Evolutionary conservation across 345 rosid species (phyloP).

Genomic region (Syzygium oleosum): DNA sequence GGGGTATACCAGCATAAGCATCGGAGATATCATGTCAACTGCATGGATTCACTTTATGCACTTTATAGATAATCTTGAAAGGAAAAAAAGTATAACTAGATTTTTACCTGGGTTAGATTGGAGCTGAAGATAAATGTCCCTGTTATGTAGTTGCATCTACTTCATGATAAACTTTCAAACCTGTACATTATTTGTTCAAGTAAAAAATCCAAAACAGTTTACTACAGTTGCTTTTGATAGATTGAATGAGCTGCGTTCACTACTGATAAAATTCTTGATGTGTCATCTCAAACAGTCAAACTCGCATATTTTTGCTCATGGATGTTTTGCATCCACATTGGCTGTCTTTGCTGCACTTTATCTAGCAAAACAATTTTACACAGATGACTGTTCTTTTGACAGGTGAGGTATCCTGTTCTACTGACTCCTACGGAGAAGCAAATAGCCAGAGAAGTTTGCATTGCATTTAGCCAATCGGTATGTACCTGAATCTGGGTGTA

Average conservation of each 20-base stretch:
- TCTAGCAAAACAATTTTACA: not conserved
- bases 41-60: not conserved
- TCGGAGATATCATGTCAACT: not conserved
- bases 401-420: conserved; percentile 89
- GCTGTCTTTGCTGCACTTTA: not conserved
- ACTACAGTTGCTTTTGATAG: not conserved
- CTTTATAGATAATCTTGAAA: not conserved
- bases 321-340: not conserved
- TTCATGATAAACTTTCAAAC: not conserved
- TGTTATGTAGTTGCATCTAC: not conserved
- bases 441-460: conserved; percentile 98
- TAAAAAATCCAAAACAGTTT: not conserved
- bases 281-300: not conserved
- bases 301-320: not conserved
- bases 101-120: not conserved
- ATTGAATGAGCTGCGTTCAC: not conserved
- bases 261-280: not conserved
- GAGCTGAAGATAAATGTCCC: not conserved
- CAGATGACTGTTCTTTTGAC: conserved; percentile 8
- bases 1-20: not conserved
- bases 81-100: not conserved
- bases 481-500: conserved; percentile 11
- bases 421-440: conserved; percentile 94
- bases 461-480: conserved; percentile 96
- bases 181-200: not conserved